Percentiles rank a stretch among this genome's conserved stretches.
Evolutionary conservation across 306 rosid genomes (phyloP).

Genomic region (Abrus pulchellus): DNA sequence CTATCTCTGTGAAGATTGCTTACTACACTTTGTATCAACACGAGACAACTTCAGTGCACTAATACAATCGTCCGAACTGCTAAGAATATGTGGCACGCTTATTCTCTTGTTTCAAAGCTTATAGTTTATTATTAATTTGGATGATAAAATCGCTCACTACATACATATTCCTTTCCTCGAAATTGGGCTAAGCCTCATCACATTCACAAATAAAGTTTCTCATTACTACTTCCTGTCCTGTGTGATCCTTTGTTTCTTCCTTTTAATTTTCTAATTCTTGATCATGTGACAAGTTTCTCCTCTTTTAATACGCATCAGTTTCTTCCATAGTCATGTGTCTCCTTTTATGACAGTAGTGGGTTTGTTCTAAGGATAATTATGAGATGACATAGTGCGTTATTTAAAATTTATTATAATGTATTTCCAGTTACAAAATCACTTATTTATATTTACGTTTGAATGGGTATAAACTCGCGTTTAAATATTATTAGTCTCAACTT

Average conservation of each 20-base stretch:
- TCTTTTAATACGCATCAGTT: conserved; percentile 46
- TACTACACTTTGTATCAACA: not conserved
- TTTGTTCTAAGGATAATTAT: not conserved
- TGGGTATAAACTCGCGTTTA: too few relatives aligned
- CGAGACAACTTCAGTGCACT: not conserved
- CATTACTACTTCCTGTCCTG: conserved; percentile 31
- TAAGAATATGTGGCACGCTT: conserved; percentile 12
- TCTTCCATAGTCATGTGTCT: conserved; percentile 45
- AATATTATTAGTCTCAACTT: too few relatives aligned
- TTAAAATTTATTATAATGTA: conserved; percentile 1
- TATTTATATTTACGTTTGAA: too few relatives aligned
- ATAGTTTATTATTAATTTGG: conserved; percentile 24
- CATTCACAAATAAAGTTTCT: conserved; percentile 53
- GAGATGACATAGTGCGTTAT: not conserved
- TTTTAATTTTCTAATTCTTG: conserved; percentile 4
- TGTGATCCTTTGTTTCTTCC: conserved; percentile 34
- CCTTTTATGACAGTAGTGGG: conserved; percentile 28
- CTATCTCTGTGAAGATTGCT: not conserved
- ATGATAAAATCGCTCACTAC: conserved; percentile 38
- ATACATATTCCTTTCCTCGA: conserved; percentile 56
- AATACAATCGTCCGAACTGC: not conserved
- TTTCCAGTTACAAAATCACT: not conserved
- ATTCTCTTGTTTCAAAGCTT: conserved; percentile 28
- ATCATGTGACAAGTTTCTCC: conserved; percentile 53
- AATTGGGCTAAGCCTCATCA: conserved; percentile 57